A percentile compares a stretch with the other conserved stretches of the same genome.
Conservation (phyloP, 495 filamentous ascomycete genomes). For the Xylaria cubensis region DNA sequence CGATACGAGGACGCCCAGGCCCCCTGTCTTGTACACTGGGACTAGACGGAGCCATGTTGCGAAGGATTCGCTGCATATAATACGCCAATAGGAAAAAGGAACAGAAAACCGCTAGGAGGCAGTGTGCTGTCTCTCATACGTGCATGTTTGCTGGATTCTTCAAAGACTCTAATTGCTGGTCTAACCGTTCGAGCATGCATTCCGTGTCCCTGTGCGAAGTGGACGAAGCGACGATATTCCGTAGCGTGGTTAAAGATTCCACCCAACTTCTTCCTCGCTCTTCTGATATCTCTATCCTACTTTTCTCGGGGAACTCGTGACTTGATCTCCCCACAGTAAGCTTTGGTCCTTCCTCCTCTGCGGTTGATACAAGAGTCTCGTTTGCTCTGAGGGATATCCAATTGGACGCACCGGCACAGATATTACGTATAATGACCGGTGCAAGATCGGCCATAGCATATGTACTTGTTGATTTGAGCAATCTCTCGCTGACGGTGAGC, state of each 20-base stretch:
- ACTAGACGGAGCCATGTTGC: background rate
- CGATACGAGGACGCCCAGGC: too few relatives aligned
- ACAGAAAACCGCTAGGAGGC: background rate
- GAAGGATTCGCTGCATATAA: background rate
- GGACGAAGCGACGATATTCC: constrained; percentile 11
- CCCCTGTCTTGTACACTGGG: background rate
- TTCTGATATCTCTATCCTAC: background rate
- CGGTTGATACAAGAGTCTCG: background rate
- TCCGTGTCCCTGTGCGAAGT: constrained; percentile 18
- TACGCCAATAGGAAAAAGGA: background rate
- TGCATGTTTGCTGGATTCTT: background rate
- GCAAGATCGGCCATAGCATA: constrained; percentile 16
- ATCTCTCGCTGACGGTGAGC: background rate
- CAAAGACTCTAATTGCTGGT: constrained; percentile 2
- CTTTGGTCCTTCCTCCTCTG: background rate
- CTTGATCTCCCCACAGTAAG: background rate
- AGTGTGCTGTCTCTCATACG: background rate
- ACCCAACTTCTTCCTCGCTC: constrained; percentile 7
- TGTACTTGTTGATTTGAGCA: background rate
- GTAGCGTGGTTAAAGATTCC: constrained; percentile 6
- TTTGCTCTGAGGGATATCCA: constrained; percentile 9
- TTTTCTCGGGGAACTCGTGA: background rate
- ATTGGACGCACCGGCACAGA: constrained; percentile 9
- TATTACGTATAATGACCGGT: constrained; percentile 19
- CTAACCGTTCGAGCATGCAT: background rate